A percentile compares a stretch with the other conserved stretches of the same genome.
Evolutionary conservation across 257 asterid genomes (phyloP).

Genomic region (Ophiorrhiza pumila): DNA sequence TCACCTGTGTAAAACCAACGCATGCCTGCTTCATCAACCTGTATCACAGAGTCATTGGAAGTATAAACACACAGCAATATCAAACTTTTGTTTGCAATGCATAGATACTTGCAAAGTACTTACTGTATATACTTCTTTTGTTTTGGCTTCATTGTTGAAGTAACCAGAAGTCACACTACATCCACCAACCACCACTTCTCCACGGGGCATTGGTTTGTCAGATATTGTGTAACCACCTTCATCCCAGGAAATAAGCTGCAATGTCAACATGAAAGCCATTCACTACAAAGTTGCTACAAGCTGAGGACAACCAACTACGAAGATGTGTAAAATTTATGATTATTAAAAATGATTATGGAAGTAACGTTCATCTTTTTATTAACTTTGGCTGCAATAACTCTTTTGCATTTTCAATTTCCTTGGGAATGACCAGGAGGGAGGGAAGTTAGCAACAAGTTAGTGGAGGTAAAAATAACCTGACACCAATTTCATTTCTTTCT

Average conservation of each 20-base stretch:
- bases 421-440: neutral
- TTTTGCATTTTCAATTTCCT: neutral
- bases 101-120: slow-evolving; percentile 12
- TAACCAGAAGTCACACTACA: slow-evolving; percentile 87
- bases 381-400: neutral
- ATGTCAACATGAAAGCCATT: slow-evolving; percentile 18
- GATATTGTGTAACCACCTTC: slow-evolving; percentile 76
- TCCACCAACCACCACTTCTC: slow-evolving; percentile 87
- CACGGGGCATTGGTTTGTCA: slow-evolving; percentile 93
- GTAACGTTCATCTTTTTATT: neutral
- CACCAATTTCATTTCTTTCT: too few relatives aligned
- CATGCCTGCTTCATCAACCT: slow-evolving; percentile 88
- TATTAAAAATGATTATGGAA: neutral
- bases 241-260: slow-evolving; percentile 92
- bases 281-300: neutral
- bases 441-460: neutral
- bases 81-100: neutral
- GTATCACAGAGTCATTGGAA: slow-evolving; percentile 20
- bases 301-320: neutral
- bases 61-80: slow-evolving; percentile 12
- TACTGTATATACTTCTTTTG: slow-evolving; percentile 74
- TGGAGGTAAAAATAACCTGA: neutral
- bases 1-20: slow-evolving; percentile 96
- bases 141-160: slow-evolving; percentile 72
- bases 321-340: neutral